Percentiles rank a stretch among this genome's conserved stretches.
Evolutionary conservation across 805 yeast genomes (phyloP).

Genomic region (Starmerella sirachaensis): DNA sequence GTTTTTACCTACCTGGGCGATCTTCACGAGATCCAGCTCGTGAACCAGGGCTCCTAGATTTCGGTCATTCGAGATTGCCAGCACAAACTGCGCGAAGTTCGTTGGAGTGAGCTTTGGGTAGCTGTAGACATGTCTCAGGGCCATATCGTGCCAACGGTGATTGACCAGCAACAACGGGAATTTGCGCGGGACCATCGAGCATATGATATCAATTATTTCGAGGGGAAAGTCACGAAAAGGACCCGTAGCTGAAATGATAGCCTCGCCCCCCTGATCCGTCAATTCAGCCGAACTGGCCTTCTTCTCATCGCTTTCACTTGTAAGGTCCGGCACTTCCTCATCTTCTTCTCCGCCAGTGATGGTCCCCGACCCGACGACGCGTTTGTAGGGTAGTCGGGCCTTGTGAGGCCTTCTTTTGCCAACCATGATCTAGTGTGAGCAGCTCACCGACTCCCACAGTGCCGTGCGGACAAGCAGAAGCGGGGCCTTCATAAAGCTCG

Average conservation of each 20-base stretch:
- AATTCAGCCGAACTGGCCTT: slow-evolving; percentile 5
- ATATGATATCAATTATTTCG: slow-evolving; percentile 37
- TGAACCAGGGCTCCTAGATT: slow-evolving; percentile 48
- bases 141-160: slow-evolving; percentile 46
- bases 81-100: slow-evolving; percentile 65
- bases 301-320: background rate
- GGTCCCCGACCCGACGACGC: slow-evolving; percentile 40
- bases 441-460: too few species aligned
- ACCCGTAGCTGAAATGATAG: slow-evolving; percentile 19
- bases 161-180: slow-evolving; percentile 45
- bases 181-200: slow-evolving; percentile 27
- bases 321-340: background rate
- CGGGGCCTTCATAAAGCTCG: too few species aligned
- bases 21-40: slow-evolving; percentile 59
- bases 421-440: slow-evolving; percentile 40
- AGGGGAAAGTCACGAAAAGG: slow-evolving; percentile 32
- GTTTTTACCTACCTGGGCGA: slow-evolving; percentile 84
- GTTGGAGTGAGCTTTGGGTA: slow-evolving; percentile 51
- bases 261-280: slow-evolving; percentile 23
- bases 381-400: slow-evolving; percentile 63
- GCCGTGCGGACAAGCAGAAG: too few species aligned
- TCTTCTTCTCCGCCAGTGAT: background rate
- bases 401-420: slow-evolving; percentile 81
- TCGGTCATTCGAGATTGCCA: slow-evolving; percentile 38
- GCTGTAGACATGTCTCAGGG: slow-evolving; percentile 53